These are phyloP conservation scores for Penicillium sp. DNA, from an alignment of 2,329 filamentous ascomycete genomes.

Conservation along the genomic window DNA sequence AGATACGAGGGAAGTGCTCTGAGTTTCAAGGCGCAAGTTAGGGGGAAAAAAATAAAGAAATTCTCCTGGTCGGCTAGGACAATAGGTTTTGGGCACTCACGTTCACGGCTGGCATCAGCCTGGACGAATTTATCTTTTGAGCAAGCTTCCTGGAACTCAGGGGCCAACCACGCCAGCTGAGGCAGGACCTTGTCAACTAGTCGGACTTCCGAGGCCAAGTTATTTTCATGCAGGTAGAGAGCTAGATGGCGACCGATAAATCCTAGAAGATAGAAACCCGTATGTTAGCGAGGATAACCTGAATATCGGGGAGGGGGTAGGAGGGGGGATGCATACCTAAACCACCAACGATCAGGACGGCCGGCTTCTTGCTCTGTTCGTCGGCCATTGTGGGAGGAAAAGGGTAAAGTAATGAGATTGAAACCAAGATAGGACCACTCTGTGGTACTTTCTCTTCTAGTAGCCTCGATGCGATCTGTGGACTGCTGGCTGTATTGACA, in stretches of 20 bases:
- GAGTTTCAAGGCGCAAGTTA: no score
- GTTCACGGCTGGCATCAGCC: constrained; percentile 85
- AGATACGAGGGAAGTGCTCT: constrained; percentile 79
- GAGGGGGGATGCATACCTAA: constrained; percentile 42
- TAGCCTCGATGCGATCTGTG: no score
- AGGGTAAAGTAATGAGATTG: no score
- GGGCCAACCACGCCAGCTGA: constrained; percentile 84
- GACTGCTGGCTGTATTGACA: no score
- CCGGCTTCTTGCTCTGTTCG: constrained; percentile 59
- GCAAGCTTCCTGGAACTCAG: constrained; percentile 83
- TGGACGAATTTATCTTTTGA: constrained; percentile 84
- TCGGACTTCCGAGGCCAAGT: constrained; percentile 80
- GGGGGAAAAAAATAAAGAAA: no score
- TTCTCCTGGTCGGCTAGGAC: no score
- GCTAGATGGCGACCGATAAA: constrained; percentile 91
- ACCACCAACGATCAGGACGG: constrained; percentile 70
- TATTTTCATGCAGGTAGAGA: constrained; percentile 78
- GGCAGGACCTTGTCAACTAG: constrained; percentile 94
- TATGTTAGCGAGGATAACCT: no score
- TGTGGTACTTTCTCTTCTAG: no score
- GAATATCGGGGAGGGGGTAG: neutral
- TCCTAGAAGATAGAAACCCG: no score
- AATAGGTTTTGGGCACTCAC: constrained; percentile 50
- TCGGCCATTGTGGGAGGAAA: constrained; percentile 19
- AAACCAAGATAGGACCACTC: no score